Conservation (phyloP, 768 basidiomycete genomes). For the Termitomyces sp. region DNA sequence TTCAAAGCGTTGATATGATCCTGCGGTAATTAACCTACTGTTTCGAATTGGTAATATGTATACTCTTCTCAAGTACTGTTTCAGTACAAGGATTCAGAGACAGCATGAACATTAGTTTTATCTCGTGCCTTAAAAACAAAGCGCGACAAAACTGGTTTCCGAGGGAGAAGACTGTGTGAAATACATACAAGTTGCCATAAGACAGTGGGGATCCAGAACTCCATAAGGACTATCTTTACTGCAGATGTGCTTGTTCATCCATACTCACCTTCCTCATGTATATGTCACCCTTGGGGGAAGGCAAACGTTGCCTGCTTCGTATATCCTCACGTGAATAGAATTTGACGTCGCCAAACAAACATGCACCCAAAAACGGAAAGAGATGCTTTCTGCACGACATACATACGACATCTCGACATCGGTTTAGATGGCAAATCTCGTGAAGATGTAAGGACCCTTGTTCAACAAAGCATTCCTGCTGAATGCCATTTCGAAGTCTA, state of each 20-base stretch:
- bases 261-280: neutral
- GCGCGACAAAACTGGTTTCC: neutral
- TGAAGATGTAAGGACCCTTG: slow-evolving; percentile 28
- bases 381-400: neutral
- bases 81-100: too few species aligned
- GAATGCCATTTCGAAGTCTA: slow-evolving; percentile 32
- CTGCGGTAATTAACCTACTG: too few species aligned
- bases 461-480: neutral
- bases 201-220: neutral
- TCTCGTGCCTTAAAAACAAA: neutral
- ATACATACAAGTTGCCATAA: neutral
- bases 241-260: neutral
- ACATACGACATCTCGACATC: neutral
- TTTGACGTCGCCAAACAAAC: slow-evolving; percentile 8
- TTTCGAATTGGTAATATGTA: too few species aligned
- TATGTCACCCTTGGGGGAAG: neutral
- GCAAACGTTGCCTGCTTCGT: too few species aligned
- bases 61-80: too few species aligned
- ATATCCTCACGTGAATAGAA: neutral
- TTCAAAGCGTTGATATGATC: neutral
- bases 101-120: neutral
- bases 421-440: slow-evolving; percentile 18
- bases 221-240: neutral
- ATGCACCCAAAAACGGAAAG: neutral
- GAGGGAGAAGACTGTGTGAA: neutral